These are phyloP conservation scores for Colletotrichum nymphaeae DNA, from an alignment of 2,329 filamentous ascomycete species.

Conservation along the genomic window DNA sequence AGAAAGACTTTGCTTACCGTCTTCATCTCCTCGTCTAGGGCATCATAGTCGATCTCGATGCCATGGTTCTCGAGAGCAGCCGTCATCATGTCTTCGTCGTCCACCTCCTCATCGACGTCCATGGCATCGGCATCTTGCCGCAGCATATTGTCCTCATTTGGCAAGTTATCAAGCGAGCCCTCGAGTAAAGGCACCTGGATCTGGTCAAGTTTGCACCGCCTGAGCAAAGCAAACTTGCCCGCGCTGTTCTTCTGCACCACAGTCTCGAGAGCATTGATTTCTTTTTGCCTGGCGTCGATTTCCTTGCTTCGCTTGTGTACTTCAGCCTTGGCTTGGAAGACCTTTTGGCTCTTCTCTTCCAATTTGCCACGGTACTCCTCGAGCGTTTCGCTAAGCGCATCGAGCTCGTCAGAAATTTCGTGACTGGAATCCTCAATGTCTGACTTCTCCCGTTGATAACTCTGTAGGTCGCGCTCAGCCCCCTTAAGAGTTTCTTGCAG, in stretches of 20 bases:
- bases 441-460: constrained; percentile 78
- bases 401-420: constrained; percentile 79
- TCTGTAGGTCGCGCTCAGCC: constrained; percentile 75
- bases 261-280: constrained; percentile 82
- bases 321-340: constrained; percentile 82
- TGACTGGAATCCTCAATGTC: constrained; percentile 80
- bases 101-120: constrained; percentile 83
- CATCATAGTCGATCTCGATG: constrained; percentile 87
- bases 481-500: constrained; percentile 75
- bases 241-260: constrained; percentile 88
- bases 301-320: constrained; percentile 87
- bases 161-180: constrained; percentile 85
- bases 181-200: constrained; percentile 83
- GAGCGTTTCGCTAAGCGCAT: constrained; percentile 78
- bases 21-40: constrained; percentile 84
- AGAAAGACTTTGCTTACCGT: constrained; percentile 63
- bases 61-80: constrained; percentile 87
- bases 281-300: constrained; percentile 79
- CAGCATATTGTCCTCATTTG: constrained; percentile 84
- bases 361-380: constrained; percentile 76
- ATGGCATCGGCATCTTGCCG: constrained; percentile 87
- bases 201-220: constrained; percentile 93
- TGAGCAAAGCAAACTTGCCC: constrained; percentile 84
- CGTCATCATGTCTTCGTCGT: constrained; percentile 69
- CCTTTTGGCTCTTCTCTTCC: constrained; percentile 76